These are phyloP conservation scores for Gnetum montanum DNA, from an alignment of 75 land plant genomes.

Conservation along the genomic window DNA sequence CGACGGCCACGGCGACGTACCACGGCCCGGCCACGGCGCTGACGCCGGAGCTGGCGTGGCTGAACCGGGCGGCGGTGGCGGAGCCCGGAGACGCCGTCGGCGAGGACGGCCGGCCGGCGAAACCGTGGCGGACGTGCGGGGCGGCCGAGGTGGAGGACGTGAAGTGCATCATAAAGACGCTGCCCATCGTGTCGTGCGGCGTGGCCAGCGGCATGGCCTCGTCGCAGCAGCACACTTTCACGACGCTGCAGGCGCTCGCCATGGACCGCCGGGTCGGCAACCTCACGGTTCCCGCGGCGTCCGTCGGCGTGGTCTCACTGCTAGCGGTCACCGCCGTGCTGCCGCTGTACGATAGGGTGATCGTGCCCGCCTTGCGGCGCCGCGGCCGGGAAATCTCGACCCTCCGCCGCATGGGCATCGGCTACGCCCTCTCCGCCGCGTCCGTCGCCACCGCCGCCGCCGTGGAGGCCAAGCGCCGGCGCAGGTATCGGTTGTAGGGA, in stretches of 20 bases:
- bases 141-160: constrained; percentile 24
- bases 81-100: constrained; percentile 11
- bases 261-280: constrained; percentile 9
- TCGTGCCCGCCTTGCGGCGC: constrained; percentile 4
- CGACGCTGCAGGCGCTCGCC: constrained; percentile 3
- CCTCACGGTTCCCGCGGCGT: constrained; percentile 7
- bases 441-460: constrained; percentile 11
- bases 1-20: constrained; percentile 4
- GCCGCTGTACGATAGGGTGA: constrained; percentile 9
- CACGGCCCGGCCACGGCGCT: constrained; percentile 11
- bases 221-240: constrained; percentile 7
- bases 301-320: constrained; percentile 5
- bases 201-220: constrained; percentile 9
- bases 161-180: constrained; percentile 15
- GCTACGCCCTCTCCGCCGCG: constrained; percentile 2
- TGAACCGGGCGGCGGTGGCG: constrained; percentile 12
- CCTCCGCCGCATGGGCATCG: constrained; percentile 13
- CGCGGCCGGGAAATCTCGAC: constrained; percentile 2
- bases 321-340: constrained; percentile 1
- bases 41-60: too few species aligned
- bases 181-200: constrained; percentile 22
- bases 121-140: constrained; percentile 20
- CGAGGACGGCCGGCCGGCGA: constrained; percentile 13
- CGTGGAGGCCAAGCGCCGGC: constrained; percentile 11
- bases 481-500: too few species aligned